Conservation (phyloP, 2,329 filamentous ascomycete species). For the Aspergillus sp. region DNA sequence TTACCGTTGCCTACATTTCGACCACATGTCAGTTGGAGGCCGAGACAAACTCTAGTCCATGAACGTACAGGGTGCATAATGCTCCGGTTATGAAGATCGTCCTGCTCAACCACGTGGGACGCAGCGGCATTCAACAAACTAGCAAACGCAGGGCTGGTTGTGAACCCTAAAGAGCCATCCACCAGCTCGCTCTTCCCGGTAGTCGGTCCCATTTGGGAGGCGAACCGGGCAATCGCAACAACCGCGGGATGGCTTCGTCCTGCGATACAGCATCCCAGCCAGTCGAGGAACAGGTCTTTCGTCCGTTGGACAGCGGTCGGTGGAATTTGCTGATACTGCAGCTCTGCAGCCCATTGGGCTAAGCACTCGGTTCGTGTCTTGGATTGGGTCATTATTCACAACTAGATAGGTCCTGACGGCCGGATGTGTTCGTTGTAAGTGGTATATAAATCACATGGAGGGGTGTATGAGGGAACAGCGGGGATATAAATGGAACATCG, state of each 20-base stretch:
- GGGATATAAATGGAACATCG: not conserved
- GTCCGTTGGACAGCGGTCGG: constrained; percentile 26
- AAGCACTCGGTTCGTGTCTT: not conserved
- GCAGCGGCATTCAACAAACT: constrained; percentile 29
- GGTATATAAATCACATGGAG: no score
- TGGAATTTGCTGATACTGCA: constrained; percentile 22
- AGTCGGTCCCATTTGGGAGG: constrained; percentile 23
- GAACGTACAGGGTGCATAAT: constrained; percentile 31
- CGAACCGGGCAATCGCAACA: not conserved
- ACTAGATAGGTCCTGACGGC: no score
- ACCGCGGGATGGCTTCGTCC: constrained; percentile 26
- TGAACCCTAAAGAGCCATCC: constrained; percentile 20
- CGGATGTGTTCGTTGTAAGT: no score
- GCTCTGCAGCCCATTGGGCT: not conserved
- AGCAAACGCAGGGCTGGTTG: constrained; percentile 28
- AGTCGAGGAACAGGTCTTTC: constrained; percentile 31
- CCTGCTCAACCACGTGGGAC: constrained; percentile 32
- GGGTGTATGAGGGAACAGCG: not conserved
- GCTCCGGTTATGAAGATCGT: constrained; percentile 33
- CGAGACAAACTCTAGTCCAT: not conserved
- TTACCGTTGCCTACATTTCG: constrained; percentile 24
- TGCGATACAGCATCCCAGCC: constrained; percentile 29
- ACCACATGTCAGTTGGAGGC: not conserved
- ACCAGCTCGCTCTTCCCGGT: constrained; percentile 27
- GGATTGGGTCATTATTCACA: not conserved